Evolutionary conservation across 2,329 filamentous ascomycete genomes (phyloP).

Genomic region (Fusarium protoensiforme): DNA sequence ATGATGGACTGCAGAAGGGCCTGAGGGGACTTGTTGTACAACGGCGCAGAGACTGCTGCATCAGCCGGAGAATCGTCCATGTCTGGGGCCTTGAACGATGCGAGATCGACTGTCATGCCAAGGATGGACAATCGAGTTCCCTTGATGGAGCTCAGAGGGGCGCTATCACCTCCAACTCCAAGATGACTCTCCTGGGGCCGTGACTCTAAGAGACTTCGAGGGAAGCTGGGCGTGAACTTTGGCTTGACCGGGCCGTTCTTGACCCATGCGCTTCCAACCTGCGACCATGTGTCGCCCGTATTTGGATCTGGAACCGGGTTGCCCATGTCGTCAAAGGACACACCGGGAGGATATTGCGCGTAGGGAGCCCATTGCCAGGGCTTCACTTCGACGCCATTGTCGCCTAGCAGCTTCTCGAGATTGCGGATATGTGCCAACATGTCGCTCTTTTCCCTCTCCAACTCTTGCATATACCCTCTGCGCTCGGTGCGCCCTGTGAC

Average conservation of each 20-base stretch:
- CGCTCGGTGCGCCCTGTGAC: conserved; percentile 84
- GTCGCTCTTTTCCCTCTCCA: conserved; percentile 78
- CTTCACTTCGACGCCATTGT: conserved; percentile 70
- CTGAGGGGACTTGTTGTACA: conserved; percentile 78
- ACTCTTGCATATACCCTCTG: conserved; percentile 80
- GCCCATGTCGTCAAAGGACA: conserved; percentile 41
- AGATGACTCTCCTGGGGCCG: conserved; percentile 71
- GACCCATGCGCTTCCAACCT: conserved; percentile 48
- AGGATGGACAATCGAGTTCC: conserved; percentile 82
- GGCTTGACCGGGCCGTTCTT: conserved; percentile 45
- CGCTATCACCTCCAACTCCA: conserved; percentile 71
- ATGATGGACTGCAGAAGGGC: conserved; percentile 75
- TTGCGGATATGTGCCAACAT: conserved; percentile 75
- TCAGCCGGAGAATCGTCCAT: conserved; percentile 65
- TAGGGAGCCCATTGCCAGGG: conserved; percentile 55
- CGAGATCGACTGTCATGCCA: conserved; percentile 82
- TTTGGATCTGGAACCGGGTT: conserved; percentile 36
- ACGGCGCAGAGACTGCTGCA: conserved; percentile 52
- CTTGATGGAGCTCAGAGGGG: conserved; percentile 77
- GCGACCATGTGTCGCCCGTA: conserved; percentile 46
- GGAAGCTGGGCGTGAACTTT: conserved; percentile 41
- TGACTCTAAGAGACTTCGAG: conserved; percentile 51
- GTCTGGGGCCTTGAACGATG: conserved; percentile 75
- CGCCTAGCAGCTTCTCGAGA: conserved; percentile 73
- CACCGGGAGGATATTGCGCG: conserved; percentile 40